A percentile compares a stretch with the other conserved stretches of the same genome.
Evolutionary conservation across 2,329 filamentous ascomycete species (phyloP).

Genomic region (Teratosphaeria zuluensis): DNA sequence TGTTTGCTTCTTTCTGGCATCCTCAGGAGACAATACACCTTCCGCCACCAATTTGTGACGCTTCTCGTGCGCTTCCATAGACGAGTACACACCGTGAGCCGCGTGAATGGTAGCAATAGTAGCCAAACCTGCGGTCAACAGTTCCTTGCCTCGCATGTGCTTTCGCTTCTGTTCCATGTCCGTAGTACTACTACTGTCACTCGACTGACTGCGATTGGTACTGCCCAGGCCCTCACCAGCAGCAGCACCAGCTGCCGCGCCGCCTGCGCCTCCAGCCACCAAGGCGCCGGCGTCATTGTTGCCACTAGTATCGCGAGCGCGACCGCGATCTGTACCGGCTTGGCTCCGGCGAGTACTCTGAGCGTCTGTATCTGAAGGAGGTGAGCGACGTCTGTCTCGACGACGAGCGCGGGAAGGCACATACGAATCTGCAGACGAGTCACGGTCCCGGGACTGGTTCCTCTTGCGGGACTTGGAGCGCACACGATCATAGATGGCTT

Average conservation of each 20-base stretch:
- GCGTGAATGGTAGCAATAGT: constrained; percentile 62
- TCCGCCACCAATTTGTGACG: constrained; percentile 50
- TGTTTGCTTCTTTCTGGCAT: constrained; percentile 52
- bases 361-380: constrained; percentile 27
- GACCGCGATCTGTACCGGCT: constrained; percentile 26
- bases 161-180: constrained; percentile 55
- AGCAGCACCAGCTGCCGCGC: constrained; percentile 8
- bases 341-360: constrained; percentile 26
- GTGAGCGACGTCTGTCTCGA: constrained; percentile 30
- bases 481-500: constrained; percentile 45
- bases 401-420: constrained; percentile 40
- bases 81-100: constrained; percentile 54
- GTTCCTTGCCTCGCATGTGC: constrained; percentile 57
- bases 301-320: constrained; percentile 31
- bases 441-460: constrained; percentile 31
- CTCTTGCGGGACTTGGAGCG: constrained; percentile 42
- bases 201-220: constrained; percentile 12
- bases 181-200: constrained; percentile 28
- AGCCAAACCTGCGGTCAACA: constrained; percentile 56
- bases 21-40: constrained; percentile 53
- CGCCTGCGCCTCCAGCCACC: constrained; percentile 29
- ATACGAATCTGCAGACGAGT: constrained; percentile 40
- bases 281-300: constrained; percentile 13
- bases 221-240: constrained; percentile 11
- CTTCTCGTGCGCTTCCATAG: constrained; percentile 54